Base-by-base conservation (phyloP, 1,284 basidiomycete genomes). In the Microbotryum violaceum region DNA sequence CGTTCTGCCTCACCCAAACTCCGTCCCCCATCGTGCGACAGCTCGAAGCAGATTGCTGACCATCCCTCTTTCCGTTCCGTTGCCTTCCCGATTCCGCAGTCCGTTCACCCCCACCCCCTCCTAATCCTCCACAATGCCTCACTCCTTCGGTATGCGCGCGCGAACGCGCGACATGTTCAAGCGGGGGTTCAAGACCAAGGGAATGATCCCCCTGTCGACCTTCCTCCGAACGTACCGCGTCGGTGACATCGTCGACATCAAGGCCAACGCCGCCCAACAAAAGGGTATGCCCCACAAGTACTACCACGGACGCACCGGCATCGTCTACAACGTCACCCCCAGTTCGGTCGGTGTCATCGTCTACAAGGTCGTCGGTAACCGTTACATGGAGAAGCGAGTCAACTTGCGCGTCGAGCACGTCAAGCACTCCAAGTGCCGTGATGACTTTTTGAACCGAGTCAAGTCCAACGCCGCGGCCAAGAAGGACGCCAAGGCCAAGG, bases 81-180 rank as follows among this genome's bases (percentile, higher is more conserved):
- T 42, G 20, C 52, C 27, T 6, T 42, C 33, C 52, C 27, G 23
- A 8, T 31, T 18, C 9, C 20, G 21, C 54, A 56, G 56, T 51
- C 37, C 37, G 37, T 16, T 42, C 37, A 42, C 56, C 48, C 60
- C 54, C 49, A 27, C 58, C 63, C 63, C 56, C 46, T 46, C 62
- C 29, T 37, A 31, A 31, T 31, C 67, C 79, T 75, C 82, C 85
- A 87, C 85, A 77, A 97, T 97, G 93, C 92, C 94, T 82, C 91
- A 97, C 90, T 97, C 93, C 66, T 69, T 69, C 69, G 94, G 94
- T 91, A 91, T 94, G 84, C 87, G 93, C 78, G 93, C 93, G 86
- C 91, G 94, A 74, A 97, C 94, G 84, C 92, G 94, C 85, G 82
- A 97, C 82, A 96, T 98, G 90, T 98, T 98, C 88, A 92, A 88